Conservation (phyloP, 768 basidiomycete species). For the Kwoniella sp. region DNA sequence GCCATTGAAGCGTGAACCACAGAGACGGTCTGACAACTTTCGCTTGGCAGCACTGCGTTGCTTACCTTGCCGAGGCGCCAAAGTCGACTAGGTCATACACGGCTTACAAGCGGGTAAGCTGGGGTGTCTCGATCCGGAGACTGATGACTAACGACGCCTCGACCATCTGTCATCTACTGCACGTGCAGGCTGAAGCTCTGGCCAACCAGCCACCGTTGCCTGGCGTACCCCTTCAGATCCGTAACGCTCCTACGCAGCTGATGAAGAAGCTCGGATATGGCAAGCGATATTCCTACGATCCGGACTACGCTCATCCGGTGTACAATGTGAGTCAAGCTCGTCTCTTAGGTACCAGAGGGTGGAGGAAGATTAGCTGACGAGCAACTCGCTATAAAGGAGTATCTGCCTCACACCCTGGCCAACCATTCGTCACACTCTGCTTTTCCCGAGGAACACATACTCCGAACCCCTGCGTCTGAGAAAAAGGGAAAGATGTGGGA, state of each 20-base stretch:
- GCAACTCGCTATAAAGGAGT: conserved; percentile 55
- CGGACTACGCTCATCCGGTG: conserved; percentile 65
- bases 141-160: not conserved
- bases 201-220: conserved; percentile 56
- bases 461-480: conserved; percentile 55
- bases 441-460: conserved; percentile 48
- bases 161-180: not conserved
- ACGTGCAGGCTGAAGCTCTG: conserved; percentile 57
- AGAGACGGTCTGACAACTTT: not conserved
- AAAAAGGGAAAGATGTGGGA: conserved; percentile 59
- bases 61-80: conserved; percentile 74
- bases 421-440: conserved; percentile 37
- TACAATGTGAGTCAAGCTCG: conserved; percentile 44
- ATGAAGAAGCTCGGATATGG: conserved; percentile 70
- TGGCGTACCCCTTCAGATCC: conserved; percentile 66
- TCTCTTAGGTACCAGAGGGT: no score
- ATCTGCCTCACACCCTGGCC: conserved; percentile 57
- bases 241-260: conserved; percentile 70
- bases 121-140: not conserved
- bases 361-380: no score
- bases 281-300: conserved; percentile 63
- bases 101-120: conserved; percentile 60
- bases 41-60: conserved; percentile 57
- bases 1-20: not conserved
- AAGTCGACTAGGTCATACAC: conserved; percentile 77